Evolutionary conservation across 345 rosid genomes (phyloP).

Genomic region (Litchi chinensis): DNA sequence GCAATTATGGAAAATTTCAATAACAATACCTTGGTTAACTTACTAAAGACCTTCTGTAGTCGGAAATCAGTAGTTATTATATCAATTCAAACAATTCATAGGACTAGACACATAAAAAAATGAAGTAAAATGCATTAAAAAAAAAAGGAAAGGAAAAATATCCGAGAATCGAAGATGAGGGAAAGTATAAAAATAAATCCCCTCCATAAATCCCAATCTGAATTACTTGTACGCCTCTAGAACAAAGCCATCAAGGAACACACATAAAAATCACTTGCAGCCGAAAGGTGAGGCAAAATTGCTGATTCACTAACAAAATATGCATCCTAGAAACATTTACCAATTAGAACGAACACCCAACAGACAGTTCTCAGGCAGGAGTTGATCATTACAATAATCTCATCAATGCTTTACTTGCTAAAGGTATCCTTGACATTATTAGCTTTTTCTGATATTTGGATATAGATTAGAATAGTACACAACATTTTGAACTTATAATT

Average conservation of each 20-base stretch:
- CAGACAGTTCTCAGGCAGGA: slow-evolving; percentile 54
- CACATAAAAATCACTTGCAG: neutral
- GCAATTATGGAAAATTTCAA: neutral
- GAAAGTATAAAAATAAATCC: neutral
- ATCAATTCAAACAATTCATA: no score
- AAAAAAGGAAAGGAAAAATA: neutral
- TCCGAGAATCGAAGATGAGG: neutral
- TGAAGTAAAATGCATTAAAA: neutral
- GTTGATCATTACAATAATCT: slow-evolving; percentile 88
- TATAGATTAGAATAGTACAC: no score
- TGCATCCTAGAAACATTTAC: neutral
- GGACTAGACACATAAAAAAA: no score
- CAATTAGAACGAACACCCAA: neutral
- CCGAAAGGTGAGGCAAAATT: slow-evolving; percentile 1
- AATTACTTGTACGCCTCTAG: neutral
- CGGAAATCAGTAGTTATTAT: neutral
- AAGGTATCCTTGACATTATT: slow-evolving; percentile 40
- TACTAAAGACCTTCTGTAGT: neutral
- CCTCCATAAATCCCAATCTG: neutral
- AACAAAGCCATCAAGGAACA: slow-evolving; percentile 13
- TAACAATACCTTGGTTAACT: neutral
- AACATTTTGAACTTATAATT: neutral
- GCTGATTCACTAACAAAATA: neutral
- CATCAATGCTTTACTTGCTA: slow-evolving; percentile 75
- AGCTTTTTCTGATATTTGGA: no score